Percentiles rank a stretch among this genome's conserved stretches.
phyloP scores from a whole-genome alignment of 805 yeast genomes.

The Candida sanyiensis region DNA sequence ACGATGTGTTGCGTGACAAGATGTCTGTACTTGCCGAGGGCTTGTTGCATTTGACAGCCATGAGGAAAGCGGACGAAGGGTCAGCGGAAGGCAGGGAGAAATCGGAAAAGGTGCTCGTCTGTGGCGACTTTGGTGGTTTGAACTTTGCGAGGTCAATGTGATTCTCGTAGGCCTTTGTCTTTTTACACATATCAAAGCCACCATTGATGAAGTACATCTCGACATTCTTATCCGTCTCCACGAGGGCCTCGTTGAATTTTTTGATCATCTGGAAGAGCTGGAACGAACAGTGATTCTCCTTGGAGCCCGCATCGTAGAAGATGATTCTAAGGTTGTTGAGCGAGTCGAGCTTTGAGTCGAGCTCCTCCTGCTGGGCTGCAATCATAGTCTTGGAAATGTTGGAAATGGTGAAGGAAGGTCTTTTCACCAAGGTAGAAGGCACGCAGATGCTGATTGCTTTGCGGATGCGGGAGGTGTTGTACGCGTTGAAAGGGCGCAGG shows the following conservation, averaged over 20 bases:
- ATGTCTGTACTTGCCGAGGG: slow-evolving; percentile 6
- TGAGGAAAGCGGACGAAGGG: slow-evolving; percentile 19
- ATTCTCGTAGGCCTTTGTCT: slow-evolving; percentile 1
- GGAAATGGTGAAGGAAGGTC: slow-evolving; percentile 32
- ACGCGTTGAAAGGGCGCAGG: slow-evolving; percentile 77
- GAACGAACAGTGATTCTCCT: slow-evolving; percentile 18
- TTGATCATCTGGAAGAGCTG: slow-evolving; percentile 24
- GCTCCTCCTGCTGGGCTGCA: slow-evolving; percentile 15
- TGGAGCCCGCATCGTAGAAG: slow-evolving; percentile 24
- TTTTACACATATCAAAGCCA: slow-evolving; percentile 19
- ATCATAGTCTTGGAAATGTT: slow-evolving; percentile 27
- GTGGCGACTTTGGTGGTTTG: slow-evolving; percentile 11
- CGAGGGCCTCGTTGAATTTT: slow-evolving; percentile 19
- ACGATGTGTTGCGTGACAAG: slow-evolving; percentile 6
- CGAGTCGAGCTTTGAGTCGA: slow-evolving; percentile 14
- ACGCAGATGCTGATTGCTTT: slow-evolving; percentile 73
- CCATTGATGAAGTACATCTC: slow-evolving; percentile 17
- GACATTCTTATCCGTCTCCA: slow-evolving; percentile 13
- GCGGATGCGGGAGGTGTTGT: slow-evolving; percentile 49
- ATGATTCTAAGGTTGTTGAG: slow-evolving; percentile 13
- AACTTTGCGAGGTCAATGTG: slow-evolving; percentile 15
- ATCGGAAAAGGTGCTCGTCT: slow-evolving; percentile 15
- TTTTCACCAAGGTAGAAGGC: slow-evolving; percentile 80
- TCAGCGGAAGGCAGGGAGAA: slow-evolving; percentile 24
- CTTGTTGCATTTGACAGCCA: slow-evolving; percentile 21